Percentiles rank a stretch among this genome's conserved stretches.
Conservation (phyloP, 495 filamentous ascomycete species). For the Cetradonia linearis region DNA sequence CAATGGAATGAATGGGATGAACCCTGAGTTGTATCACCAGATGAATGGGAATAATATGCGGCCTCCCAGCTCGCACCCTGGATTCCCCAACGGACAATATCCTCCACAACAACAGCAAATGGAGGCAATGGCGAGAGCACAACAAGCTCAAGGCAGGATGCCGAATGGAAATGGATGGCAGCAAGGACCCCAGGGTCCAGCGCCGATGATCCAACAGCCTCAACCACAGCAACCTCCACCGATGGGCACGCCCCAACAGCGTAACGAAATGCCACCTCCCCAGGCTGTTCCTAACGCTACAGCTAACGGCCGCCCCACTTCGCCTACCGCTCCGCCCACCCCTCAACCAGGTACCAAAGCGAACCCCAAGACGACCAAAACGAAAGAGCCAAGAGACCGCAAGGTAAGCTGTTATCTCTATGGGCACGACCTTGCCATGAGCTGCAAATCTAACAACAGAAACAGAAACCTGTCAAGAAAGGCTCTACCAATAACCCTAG, state of each 20-base stretch:
- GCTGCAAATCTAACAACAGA: conserved; percentile 16
- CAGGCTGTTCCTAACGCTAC: conserved; percentile 58
- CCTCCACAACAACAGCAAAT: conserved; percentile 45
- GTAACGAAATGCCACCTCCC: conserved; percentile 76
- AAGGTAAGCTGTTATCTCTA: conserved; percentile 55
- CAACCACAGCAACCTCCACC: conserved; percentile 49
- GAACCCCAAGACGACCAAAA: conserved; percentile 71
- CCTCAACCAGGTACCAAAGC: conserved; percentile 70
- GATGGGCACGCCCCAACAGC: conserved; percentile 68
- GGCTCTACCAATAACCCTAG: conserved; percentile 41
- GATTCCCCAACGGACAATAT: conserved; percentile 55
- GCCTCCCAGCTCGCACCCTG: conserved; percentile 75
- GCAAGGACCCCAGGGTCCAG: conserved; percentile 49
- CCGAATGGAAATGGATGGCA: conserved; percentile 48
- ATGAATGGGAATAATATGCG: conserved; percentile 67
- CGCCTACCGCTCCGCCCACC: conserved; percentile 75
- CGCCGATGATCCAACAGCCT: conserved; percentile 51
- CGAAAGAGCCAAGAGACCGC: conserved; percentile 65
- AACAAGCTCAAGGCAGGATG: conserved; percentile 40
- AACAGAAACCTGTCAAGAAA: conserved; percentile 58
- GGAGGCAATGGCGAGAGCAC: conserved; percentile 31
- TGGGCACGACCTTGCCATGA: not conserved
- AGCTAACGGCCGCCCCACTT: conserved; percentile 59
- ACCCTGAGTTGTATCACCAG: conserved; percentile 52
- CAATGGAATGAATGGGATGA: conserved; percentile 53